phyloP scores from a whole-genome alignment of 2,329 filamentous ascomycete species.

The Talaromyces funiculosus region DNA sequence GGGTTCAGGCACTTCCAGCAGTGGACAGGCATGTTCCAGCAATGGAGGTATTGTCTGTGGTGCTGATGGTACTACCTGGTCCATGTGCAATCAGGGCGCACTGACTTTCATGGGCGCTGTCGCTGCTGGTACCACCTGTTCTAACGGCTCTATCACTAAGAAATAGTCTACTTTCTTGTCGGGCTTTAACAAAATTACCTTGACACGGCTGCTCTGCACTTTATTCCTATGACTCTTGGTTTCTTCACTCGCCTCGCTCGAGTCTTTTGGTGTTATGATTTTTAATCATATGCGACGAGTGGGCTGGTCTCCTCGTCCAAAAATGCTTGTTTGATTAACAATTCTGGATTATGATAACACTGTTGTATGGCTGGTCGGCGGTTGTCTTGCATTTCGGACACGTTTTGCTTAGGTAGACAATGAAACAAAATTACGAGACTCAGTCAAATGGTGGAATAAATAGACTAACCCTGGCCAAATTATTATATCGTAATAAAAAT shows the following conservation, averaged over 20 bases:
- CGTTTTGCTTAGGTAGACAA: background rate
- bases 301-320: background rate
- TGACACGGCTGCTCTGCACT: background rate
- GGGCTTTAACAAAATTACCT: background rate
- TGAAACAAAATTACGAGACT: background rate
- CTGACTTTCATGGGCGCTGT: slow-evolving; percentile 35
- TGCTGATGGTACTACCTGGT: slow-evolving; percentile 28
- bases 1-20: background rate
- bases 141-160: slow-evolving; percentile 19
- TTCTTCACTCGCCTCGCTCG: background rate
- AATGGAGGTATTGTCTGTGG: slow-evolving; percentile 31
- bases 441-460: background rate
- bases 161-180: background rate
- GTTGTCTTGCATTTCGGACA: background rate
- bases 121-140: slow-evolving; percentile 32
- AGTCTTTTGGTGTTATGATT: background rate
- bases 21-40: slow-evolving; percentile 17
- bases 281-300: background rate
- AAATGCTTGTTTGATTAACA: background rate
- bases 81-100: slow-evolving; percentile 27
- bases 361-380: background rate
- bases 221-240: background rate
- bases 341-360: background rate
- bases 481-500: background rate
- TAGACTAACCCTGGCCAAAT: background rate